phyloP scores from a whole-genome alignment of 495 filamentous ascomycete species.

The Trichoderma orchidacearum region DNA sequence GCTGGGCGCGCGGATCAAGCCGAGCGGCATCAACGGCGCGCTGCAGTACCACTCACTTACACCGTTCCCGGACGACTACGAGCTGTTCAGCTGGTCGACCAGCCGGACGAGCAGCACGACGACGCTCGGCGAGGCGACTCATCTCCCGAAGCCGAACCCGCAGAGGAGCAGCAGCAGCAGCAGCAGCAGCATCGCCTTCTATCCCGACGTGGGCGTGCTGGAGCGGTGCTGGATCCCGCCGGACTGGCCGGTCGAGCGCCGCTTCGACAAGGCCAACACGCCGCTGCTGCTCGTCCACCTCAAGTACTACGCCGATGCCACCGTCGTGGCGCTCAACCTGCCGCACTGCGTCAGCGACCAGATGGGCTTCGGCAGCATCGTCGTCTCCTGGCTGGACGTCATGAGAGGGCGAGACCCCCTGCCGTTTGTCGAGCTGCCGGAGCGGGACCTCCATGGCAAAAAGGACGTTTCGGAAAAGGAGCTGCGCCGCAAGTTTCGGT shows the following conservation, averaged over 20 bases:
- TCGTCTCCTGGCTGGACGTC: background rate
- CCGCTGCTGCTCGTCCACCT: background rate
- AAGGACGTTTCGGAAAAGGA: background rate
- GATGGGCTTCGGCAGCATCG: background rate
- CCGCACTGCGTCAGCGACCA: constrained; percentile 1
- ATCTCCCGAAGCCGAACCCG: background rate
- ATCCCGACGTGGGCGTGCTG: background rate
- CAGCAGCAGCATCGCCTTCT: background rate
- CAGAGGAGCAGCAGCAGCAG: too few species aligned
- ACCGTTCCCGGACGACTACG: background rate
- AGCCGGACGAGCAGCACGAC: background rate
- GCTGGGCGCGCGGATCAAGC: background rate
- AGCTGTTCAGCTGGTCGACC: background rate
- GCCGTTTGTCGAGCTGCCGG: background rate
- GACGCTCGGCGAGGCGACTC: background rate
- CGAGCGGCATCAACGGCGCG: background rate
- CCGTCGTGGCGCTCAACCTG: background rate
- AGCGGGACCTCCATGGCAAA: background rate
- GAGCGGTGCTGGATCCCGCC: background rate
- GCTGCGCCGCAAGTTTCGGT: background rate
- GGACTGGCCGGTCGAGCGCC: background rate
- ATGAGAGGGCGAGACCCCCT: background rate
- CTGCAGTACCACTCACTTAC: constrained; percentile 1
- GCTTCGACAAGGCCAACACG: background rate
- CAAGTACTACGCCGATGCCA: background rate